Evolutionary conservation across 768 basidiomycete species (phyloP), one percentile per base, ranked within the genome.

Genomic region (Boletus speciosus): DNA sequence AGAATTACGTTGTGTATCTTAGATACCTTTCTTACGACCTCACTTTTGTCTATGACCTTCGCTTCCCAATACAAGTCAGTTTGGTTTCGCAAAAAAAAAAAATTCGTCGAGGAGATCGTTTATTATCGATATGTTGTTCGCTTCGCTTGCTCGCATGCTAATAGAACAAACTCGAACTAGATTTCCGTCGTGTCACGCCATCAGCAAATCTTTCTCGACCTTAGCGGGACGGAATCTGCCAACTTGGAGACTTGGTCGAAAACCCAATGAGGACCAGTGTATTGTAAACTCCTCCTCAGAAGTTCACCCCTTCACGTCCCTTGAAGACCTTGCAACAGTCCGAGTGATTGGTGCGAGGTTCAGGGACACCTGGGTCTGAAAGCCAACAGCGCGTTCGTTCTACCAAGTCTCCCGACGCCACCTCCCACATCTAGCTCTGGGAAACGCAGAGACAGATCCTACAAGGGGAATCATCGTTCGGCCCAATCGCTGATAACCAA

Each of bases 1-100:
- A 67, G 59, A 64, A 45, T 51, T 34, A 58, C 21, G 58, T 32
- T 47, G 9, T 66, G 66, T 66, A 66, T 56, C 51, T 47, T 66
- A 67, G 23, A 53, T 14, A 27, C 19, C 52, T 27, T 49, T 47
- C 37, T 45, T 48, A 66, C 55, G 52, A 55, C 44, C 25, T 15
- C 15, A 3, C 1, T 36, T 36, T 66, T 51, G 38, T 50, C 51
- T 39, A 44, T 6, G 14, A 34, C 10, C 15, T 50, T 49, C 41
- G 44, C 19, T 25, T 29, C 23, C 37, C 34, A 54, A 54, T 49
- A 49, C 46, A 16, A 49, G 15, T 50, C n/a, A 23, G 16, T 47
- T 49, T 55, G 21, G 32, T 47, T 48, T 45, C 42, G 15, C 38
- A 32, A 32, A 32, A 27, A 32, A 32, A 25, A 43, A 34, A 36